Evolutionary conservation across 176 grass and related monocot genomes (phyloP).

Genomic region (Carex myosuroides): DNA sequence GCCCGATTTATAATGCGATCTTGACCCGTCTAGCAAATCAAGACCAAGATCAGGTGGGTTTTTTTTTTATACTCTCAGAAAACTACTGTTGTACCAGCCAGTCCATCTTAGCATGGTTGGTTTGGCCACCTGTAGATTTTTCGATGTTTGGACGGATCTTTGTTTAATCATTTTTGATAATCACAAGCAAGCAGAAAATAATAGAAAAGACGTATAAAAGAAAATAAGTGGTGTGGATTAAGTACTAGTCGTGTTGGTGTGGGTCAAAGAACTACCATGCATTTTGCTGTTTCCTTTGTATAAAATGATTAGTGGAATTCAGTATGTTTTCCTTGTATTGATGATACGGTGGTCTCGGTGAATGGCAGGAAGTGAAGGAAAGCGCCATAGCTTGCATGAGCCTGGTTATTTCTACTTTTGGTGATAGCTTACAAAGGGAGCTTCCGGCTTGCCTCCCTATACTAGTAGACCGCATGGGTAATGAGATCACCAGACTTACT

Average conservation of each 20-base stretch:
- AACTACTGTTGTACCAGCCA: not conserved
- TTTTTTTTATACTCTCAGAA: not conserved
- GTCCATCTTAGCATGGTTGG: not conserved
- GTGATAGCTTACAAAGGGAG: constrained; percentile 80
- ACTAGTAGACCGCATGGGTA: constrained; percentile 98
- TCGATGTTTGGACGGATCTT: not conserved
- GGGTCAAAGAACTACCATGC: not conserved
- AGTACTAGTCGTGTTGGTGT: not conserved
- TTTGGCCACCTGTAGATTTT: not conserved
- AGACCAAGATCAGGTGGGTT: constrained; percentile 97
- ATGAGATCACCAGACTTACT: constrained; percentile 98
- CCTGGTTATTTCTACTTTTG: constrained; percentile 89
- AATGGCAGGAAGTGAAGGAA: constrained; percentile 82
- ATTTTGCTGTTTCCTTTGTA: not conserved
- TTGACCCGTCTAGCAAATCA: constrained; percentile 93
- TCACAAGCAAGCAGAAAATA: not conserved
- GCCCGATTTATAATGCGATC: constrained; percentile 85
- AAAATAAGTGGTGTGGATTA: not conserved
- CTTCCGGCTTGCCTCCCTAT: constrained; percentile 88
- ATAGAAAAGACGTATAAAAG: not conserved
- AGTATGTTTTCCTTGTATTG: not conserved
- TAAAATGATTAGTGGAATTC: not conserved
- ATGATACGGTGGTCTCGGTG: constrained; percentile 8
- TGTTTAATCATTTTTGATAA: not conserved
- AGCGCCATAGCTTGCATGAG: constrained; percentile 82